phyloP scores from a whole-genome alignment of 2,329 filamentous ascomycete genomes.

The Fusarium algeriense region DNA sequence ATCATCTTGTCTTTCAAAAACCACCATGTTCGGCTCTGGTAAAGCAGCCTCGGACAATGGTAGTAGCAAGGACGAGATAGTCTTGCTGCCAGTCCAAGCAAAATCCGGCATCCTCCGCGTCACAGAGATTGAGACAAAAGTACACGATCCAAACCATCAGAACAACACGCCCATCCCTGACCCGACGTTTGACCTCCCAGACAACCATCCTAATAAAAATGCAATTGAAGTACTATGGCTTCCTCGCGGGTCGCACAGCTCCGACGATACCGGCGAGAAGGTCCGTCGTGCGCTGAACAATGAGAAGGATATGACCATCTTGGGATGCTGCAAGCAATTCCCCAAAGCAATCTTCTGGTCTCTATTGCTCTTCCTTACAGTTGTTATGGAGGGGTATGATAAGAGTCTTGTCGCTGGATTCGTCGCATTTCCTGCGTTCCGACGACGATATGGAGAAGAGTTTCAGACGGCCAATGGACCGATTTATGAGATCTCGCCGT shows the following conservation, averaged over 20 bases:
- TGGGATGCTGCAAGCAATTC: constrained; percentile 30
- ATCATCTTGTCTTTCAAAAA: not conserved
- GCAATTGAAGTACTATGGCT: constrained; percentile 38
- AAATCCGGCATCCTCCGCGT: constrained; percentile 33
- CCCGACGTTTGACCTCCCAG: constrained; percentile 24
- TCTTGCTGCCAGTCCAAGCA: constrained; percentile 25
- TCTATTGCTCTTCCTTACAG: constrained; percentile 36
- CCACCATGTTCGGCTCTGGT: constrained; percentile 31
- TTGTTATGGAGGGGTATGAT: constrained; percentile 42
- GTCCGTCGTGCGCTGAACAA: constrained; percentile 35
- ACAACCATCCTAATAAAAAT: constrained; percentile 30
- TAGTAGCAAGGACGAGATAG: constrained; percentile 40
- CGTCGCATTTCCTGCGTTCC: constrained; percentile 28
- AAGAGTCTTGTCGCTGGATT: constrained; percentile 35
- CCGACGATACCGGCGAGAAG: constrained; percentile 37
- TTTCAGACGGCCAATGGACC: constrained; percentile 20
- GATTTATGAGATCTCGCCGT: constrained; percentile 27
- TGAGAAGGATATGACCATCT: constrained; percentile 39
- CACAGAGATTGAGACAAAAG: constrained; percentile 38
- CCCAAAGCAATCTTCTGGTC: constrained; percentile 42
- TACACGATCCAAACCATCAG: constrained; percentile 19
- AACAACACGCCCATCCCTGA: constrained; percentile 16
- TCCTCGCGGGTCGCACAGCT: constrained; percentile 36
- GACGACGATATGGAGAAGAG: constrained; percentile 46
- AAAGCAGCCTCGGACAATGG: constrained; percentile 34